Evolutionary conservation across 805 yeast species (phyloP).

Genomic region (Myxozyma lipomycoides): DNA sequence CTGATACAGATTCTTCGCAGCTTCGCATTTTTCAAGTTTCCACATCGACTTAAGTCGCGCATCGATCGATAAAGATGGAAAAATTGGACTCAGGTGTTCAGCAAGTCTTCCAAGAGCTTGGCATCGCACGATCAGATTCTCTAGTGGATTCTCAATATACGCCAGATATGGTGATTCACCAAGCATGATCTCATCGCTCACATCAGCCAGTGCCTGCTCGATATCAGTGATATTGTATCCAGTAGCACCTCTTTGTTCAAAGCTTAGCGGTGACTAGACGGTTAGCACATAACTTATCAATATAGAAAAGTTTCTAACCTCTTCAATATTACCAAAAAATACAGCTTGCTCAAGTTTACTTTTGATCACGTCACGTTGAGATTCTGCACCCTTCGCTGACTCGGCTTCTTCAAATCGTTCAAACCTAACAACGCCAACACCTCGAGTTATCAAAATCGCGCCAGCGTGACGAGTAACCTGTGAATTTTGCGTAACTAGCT

Average conservation of each 20-base stretch:
- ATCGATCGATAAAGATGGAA: constrained; percentile 37
- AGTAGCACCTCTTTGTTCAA: constrained; percentile 44
- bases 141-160: constrained; percentile 13
- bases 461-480: constrained; percentile 42
- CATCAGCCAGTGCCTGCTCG: constrained; percentile 48
- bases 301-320: constrained; percentile 5
- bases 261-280: constrained; percentile 43
- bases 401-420: constrained; percentile 42
- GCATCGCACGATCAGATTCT: constrained; percentile 46
- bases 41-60: constrained; percentile 43
- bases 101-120: constrained; percentile 46
- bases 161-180: constrained; percentile 37
- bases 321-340: constrained; percentile 47
- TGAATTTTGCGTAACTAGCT: constrained; percentile 30
- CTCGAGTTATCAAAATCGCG: constrained; percentile 47
- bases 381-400: constrained; percentile 13
- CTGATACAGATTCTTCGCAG: constrained; percentile 47
- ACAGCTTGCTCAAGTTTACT: constrained; percentile 83
- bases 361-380: constrained; percentile 45
- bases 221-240: constrained; percentile 46
- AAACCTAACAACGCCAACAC: constrained; percentile 59
- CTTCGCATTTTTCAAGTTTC: constrained; percentile 45
- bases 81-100: constrained; percentile 43
- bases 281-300: background rate
- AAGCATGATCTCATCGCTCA: constrained; percentile 54